Evolutionary conservation across 441 rosid species (phyloP).

Genomic region (Breynia disticha): DNA sequence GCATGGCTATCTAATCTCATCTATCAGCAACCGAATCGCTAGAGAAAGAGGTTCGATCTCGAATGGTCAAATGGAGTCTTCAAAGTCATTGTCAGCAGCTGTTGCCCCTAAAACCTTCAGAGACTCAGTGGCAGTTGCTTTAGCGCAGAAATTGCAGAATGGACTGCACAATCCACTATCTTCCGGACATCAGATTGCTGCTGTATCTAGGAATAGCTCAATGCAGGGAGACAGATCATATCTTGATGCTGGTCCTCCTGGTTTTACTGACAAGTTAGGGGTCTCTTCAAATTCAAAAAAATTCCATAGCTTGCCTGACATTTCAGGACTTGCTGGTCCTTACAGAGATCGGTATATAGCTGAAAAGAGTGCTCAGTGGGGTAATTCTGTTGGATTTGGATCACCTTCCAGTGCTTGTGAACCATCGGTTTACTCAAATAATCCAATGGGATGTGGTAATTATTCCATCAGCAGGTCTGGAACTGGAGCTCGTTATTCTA

Average conservation of each 20-base stretch:
- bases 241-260: slow-evolving; percentile 36
- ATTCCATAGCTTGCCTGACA: slow-evolving; percentile 80
- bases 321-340: slow-evolving; percentile 58
- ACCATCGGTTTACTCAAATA: slow-evolving; percentile 30
- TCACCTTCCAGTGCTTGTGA: slow-evolving; percentile 41
- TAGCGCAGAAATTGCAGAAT: slow-evolving; percentile 56
- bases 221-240: slow-evolving; percentile 43
- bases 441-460: neutral
- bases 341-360: slow-evolving; percentile 37
- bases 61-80: slow-evolving; percentile 49
- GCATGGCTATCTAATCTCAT: slow-evolving; percentile 67
- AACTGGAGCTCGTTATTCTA: slow-evolving; percentile 25
- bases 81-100: slow-evolving; percentile 36
- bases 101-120: slow-evolving; percentile 38
- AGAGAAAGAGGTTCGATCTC: slow-evolving; percentile 45
- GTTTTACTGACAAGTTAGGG: slow-evolving; percentile 30
- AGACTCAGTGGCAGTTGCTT: slow-evolving; percentile 39
- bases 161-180: slow-evolving; percentile 44
- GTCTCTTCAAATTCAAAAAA: slow-evolving; percentile 48
- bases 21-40: slow-evolving; percentile 42
- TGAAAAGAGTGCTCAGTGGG: slow-evolving; percentile 46
- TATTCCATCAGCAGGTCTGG: neutral
- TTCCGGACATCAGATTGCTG: slow-evolving; percentile 50
- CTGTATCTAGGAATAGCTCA: slow-evolving; percentile 41
- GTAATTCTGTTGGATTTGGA: slow-evolving; percentile 40